Percentiles rank a stretch among this genome's conserved stretches.
phyloP scores from a whole-genome alignment of 176 grass and related monocot genomes.

The Microstegium vimineum region DNA sequence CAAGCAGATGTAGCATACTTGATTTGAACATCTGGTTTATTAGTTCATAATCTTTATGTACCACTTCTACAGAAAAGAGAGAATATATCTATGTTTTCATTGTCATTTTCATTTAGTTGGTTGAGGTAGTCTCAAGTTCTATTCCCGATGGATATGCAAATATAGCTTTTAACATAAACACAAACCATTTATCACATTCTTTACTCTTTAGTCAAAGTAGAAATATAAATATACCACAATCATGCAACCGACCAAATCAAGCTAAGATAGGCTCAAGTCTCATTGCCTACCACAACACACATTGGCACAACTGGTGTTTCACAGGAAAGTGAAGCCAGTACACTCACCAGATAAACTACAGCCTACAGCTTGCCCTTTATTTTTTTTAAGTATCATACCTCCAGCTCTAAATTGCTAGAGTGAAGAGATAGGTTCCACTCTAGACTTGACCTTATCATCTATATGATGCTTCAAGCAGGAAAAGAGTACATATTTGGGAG shows the following conservation, averaged over 20 bases:
- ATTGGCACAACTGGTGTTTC: slow-evolving; percentile 2
- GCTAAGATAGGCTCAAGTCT: neutral
- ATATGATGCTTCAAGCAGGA: neutral
- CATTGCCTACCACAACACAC: neutral
- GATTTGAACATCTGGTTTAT: slow-evolving; percentile 8
- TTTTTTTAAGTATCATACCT: slow-evolving; percentile 9
- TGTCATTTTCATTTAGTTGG: neutral
- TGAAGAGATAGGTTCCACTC: neutral
- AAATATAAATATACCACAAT: neutral
- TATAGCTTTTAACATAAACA: neutral
- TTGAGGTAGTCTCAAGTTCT: neutral
- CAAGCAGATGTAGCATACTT: neutral
- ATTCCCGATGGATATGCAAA: neutral
- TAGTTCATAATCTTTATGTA: neutral
- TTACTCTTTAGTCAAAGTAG: neutral
- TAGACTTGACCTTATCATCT: neutral
- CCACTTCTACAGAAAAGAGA: neutral
- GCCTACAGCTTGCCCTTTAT: neutral
- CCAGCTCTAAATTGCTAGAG: slow-evolving; percentile 3
- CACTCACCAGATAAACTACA: neutral
- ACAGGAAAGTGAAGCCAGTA: neutral
- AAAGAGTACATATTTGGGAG: neutral
- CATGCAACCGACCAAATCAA: neutral
- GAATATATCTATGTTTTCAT: neutral
- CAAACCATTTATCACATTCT: neutral